Evolutionary conservation across 495 filamentous ascomycete species (phyloP), one percentile per base, ranked within the genome.

Genomic region (Parmelia sp.): DNA sequence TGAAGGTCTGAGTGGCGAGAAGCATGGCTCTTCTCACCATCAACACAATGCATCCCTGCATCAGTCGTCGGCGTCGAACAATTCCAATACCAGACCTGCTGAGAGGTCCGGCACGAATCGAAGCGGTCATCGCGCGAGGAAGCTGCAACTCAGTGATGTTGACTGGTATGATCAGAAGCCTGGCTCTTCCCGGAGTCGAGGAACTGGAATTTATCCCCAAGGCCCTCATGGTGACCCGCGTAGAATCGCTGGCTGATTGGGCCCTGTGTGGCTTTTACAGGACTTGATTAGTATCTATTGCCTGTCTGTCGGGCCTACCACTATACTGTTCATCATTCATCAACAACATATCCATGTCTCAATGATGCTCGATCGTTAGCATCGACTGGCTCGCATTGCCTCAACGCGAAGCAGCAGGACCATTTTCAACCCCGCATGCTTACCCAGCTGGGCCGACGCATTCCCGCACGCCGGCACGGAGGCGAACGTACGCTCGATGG

Each of bases 121-220:
- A 42, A 80, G 82, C 67, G 86, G 88, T 61, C 92, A 96, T 73
- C 88, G 93, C 19, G 86, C 92, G 42, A 84, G 93, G 70, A 96
- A 96, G 74, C 80, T 98, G 63, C 93, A 97, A 71, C 83, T 97
- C 57, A 96, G 90, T 72, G 94, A 97, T 73, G 90, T 98, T 73
- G 93, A 98, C 74, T 98, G 94, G 94, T 97, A 93, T 68, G 75
- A 67, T n/a, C 44, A 60, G 27, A 47, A 66, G 58, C 57, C 55
- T 37, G 64, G 58, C 49, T 62, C 66, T 64, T 63, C 60, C 63
- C 62, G 59, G 57, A 57, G 63, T 51, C 47, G 39, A 11, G 57
- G 51, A 21, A 49, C 47, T 42, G 57, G 63, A 65, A 36, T 10
- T 47, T 36, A 39, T 27, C 25, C 23, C 55, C 56, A 45, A 33